Conservation (phyloP, 129 eudicot species). For the Chrysanthemum makinoi region DNA sequence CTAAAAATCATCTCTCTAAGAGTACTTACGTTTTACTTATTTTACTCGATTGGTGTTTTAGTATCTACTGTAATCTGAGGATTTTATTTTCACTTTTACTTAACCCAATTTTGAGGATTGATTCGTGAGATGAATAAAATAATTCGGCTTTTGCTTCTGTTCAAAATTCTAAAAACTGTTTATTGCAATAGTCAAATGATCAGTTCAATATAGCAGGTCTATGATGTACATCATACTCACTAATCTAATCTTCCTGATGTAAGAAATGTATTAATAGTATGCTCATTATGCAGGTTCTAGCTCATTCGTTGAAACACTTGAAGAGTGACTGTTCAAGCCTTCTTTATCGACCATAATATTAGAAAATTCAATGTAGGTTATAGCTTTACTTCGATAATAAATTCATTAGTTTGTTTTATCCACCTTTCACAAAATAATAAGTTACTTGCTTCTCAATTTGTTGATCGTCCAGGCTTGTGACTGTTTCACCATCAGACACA, state of each 20-base stretch:
- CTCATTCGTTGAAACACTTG: constrained; percentile 80
- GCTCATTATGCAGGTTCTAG: constrained; percentile 53
- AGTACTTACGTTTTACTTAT: too few species aligned
- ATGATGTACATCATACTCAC: background rate
- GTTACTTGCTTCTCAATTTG: background rate
- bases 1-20: too few species aligned
- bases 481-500: constrained; percentile 79
- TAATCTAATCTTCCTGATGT: background rate
- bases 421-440: background rate
- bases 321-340: constrained; percentile 83
- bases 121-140: background rate
- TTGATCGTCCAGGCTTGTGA: constrained; percentile 59
- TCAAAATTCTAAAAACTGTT: background rate
- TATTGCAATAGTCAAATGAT: background rate
- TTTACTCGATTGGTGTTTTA: too few species aligned
- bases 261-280: background rate
- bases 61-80: too few species aligned
- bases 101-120: too few species aligned
- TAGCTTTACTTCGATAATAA: constrained; percentile 34
- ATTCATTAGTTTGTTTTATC: background rate
- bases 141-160: background rate
- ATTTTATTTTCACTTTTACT: too few species aligned
- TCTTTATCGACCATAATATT: constrained; percentile 82
- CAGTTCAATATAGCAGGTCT: background rate
- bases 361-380: constrained; percentile 97